Base-by-base conservation (phyloP, 305 asterid species). In the Lippia alba region DNA sequence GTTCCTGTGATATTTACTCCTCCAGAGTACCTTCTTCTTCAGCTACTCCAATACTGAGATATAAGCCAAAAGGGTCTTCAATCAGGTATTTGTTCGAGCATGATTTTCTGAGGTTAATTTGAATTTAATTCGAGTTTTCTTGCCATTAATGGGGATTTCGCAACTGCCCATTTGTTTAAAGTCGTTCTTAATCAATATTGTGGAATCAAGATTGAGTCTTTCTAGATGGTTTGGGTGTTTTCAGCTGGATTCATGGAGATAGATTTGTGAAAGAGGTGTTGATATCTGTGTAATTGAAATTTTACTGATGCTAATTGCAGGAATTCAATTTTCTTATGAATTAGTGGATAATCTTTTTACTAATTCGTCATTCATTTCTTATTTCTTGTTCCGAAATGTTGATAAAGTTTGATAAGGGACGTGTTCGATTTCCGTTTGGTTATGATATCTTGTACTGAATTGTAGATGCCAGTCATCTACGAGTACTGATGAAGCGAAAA, bases 391-490 rank as follows among this genome's bases (percentile, higher is more conserved):
- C 4, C 32, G 12, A 30, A 11, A 46, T 12, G 44, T 3, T 70
- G 67, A 58, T 44, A 1, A 46, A 53, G 15, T 69, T 67, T 49
- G 60, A 64, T 54, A 20, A 45, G 62, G 53, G 53, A n/a, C 48
- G 19, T 61, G 36, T 67, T 18, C 39, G 56, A 61, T 69, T 58
- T 64, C 34, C 39, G 19, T n/a, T 17, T 56, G 33, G 39, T 65
- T 69, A 71, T 67, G 70, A 72, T 62, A 40, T 8, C 33, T 64
- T 63, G 75, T 33, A 36, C 41, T 70, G 61, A 50, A 66, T 82
- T 8, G 79, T 84, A 94, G 97, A 86, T 89, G 96, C 80, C 83
- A 86, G 68, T 84, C 96, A 8, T 79, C 91, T 5, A 75, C 86
- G 39, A 79, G 81, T 67, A 80, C 91, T 0, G 87, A 89, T 75